Evolutionary conservation across 495 filamentous ascomycete species (phyloP).

Genomic region (Penicillium crystallinum): DNA sequence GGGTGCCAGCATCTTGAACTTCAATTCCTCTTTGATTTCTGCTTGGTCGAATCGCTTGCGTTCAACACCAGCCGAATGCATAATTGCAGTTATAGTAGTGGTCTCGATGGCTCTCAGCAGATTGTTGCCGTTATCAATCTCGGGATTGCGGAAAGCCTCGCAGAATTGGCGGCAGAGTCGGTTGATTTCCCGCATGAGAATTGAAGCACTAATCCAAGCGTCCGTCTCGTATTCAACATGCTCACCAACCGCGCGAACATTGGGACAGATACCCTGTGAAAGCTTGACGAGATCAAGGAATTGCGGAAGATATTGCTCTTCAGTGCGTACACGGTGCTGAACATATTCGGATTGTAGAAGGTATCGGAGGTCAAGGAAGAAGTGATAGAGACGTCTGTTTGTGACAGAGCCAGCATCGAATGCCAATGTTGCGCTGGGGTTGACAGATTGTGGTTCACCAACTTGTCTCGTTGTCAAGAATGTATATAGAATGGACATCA

Average conservation of each 20-base stretch:
- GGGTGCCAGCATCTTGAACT: slow-evolving; percentile 68
- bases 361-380: slow-evolving; percentile 88
- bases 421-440: slow-evolving; percentile 74
- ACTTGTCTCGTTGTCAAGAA: slow-evolving; percentile 95
- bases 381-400: slow-evolving; percentile 92
- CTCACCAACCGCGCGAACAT: slow-evolving; percentile 82
- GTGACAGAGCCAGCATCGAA: slow-evolving; percentile 91
- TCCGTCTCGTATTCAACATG: slow-evolving; percentile 98
- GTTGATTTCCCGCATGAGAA: slow-evolving; percentile 93
- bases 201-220: slow-evolving; percentile 91
- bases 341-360: slow-evolving; percentile 84
- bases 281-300: slow-evolving; percentile 94
- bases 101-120: slow-evolving; percentile 69
- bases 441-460: slow-evolving; percentile 82
- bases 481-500: slow-evolving; percentile 94
- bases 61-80: slow-evolving; percentile 86
- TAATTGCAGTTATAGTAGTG: slow-evolving; percentile 69
- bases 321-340: slow-evolving; percentile 71
- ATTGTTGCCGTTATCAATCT: slow-evolving; percentile 52
- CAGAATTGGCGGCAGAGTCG: slow-evolving; percentile 81
- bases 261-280: slow-evolving; percentile 94
- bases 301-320: slow-evolving; percentile 83
- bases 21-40: slow-evolving; percentile 78
- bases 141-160: slow-evolving; percentile 71
- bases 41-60: slow-evolving; percentile 78